Evolutionary conservation across 176 grass and related monocot species (phyloP).

Genomic region (Dendrocalamus sinicus): DNA sequence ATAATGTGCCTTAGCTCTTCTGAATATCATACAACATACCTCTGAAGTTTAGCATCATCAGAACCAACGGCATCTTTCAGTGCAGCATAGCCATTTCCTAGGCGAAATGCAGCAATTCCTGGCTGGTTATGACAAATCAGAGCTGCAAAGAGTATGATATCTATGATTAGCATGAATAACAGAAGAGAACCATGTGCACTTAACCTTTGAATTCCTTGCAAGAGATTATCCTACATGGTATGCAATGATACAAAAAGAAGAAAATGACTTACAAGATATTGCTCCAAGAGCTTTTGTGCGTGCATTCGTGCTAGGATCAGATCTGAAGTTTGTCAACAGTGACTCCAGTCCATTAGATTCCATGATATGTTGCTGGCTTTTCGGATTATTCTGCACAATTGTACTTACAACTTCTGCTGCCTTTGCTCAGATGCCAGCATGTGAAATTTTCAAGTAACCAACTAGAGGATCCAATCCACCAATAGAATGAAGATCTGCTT

Average conservation of each 20-base stretch:
- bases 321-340: slow-evolving; percentile 80
- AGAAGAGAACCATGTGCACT: not conserved
- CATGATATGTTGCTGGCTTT: slow-evolving; percentile 84
- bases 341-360: slow-evolving; percentile 83
- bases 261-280: slow-evolving; percentile 71
- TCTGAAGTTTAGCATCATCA: slow-evolving; percentile 83
- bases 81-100: slow-evolving; percentile 90
- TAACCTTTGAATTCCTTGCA: not conserved
- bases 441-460: slow-evolving; percentile 73
- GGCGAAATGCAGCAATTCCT: slow-evolving; percentile 77
- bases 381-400: slow-evolving; percentile 91
- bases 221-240: not conserved
- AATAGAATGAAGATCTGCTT: slow-evolving; percentile 79
- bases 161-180: slow-evolving; percentile 15
- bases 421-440: slow-evolving; percentile 89
- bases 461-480: slow-evolving; percentile 88
- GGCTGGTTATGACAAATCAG: slow-evolving; percentile 81
- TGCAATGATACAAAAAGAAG: not conserved
- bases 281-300: slow-evolving; percentile 96
- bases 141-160: slow-evolving; percentile 49
- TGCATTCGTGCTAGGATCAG: slow-evolving; percentile 61
- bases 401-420: slow-evolving; percentile 89
- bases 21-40: slow-evolving; percentile 41
- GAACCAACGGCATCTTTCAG: slow-evolving; percentile 80
- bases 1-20: not conserved